These are phyloP conservation scores for Leucosporidium creatinivorum DNA, from an alignment of 768 basidiomycete genomes.

Conservation along the genomic window DNA sequence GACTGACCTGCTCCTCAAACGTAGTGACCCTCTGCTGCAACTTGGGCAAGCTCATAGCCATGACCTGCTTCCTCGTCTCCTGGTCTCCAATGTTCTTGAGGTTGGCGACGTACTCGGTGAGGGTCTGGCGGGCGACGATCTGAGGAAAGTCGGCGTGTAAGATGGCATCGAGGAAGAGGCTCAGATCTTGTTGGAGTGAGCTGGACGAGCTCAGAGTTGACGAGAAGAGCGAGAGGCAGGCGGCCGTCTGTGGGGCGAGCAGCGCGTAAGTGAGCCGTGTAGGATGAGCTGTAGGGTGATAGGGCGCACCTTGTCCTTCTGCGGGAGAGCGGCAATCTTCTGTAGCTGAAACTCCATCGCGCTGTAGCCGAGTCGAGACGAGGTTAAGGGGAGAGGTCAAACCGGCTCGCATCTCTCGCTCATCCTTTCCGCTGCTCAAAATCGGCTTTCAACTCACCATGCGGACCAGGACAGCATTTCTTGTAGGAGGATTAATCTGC, in stretches of 20 bases:
- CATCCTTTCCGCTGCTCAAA: not conserved
- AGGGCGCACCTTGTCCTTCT: conserved; percentile 78
- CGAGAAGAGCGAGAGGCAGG: conserved; percentile 21
- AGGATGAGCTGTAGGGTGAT: conserved; percentile 54
- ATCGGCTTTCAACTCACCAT: not conserved
- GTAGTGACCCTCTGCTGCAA: conserved; percentile 74
- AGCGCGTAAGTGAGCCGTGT: conserved; percentile 1
- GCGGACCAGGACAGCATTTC: not conserved
- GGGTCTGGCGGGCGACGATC: conserved; percentile 74
- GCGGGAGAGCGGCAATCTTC: conserved; percentile 38
- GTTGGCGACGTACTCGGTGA: conserved; percentile 71
- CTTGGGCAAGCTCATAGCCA: conserved; percentile 64
- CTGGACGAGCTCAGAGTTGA: conserved; percentile 18
- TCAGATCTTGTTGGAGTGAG: conserved; percentile 10
- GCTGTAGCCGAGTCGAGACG: not conserved
- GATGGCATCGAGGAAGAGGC: conserved; percentile 17
- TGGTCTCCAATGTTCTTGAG: conserved; percentile 52
- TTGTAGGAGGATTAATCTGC: not conserved
- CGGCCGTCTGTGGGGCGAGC: conserved; percentile 10
- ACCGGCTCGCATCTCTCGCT: not conserved
- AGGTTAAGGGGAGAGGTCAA: not conserved
- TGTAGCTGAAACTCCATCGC: conserved; percentile 22
- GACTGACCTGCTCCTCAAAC: conserved; percentile 85
- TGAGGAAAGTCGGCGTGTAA: conserved; percentile 21
- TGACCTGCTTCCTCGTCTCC: conserved; percentile 61